These are phyloP conservation scores for Gentiana macrophylla DNA, from an alignment of 257 asterid species.

Conservation along the genomic window DNA sequence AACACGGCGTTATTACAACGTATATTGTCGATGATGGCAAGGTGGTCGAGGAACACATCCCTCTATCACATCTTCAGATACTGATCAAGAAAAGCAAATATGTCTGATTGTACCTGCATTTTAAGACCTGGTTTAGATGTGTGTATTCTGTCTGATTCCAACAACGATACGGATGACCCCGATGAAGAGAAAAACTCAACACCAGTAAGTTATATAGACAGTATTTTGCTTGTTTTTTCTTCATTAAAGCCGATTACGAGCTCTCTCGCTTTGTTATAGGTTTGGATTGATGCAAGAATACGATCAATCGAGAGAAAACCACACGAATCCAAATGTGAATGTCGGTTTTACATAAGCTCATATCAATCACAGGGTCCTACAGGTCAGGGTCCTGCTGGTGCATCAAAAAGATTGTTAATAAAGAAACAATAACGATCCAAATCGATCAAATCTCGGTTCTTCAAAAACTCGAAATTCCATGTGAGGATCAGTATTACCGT, in stretches of 20 bases:
- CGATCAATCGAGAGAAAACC: conserved; percentile 80
- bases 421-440: conserved; percentile 32
- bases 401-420: conserved; percentile 37
- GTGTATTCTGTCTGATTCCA: conserved; percentile 33
- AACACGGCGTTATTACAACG: conserved; percentile 36
- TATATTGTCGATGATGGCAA: conserved; percentile 32
- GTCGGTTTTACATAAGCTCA: conserved; percentile 60
- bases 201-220: conserved; percentile 35
- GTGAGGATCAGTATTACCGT: conserved; percentile 50
- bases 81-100: conserved; percentile 67
- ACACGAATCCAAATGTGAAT: conserved; percentile 46
- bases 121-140: conserved; percentile 79
- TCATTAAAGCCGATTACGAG: not conserved
- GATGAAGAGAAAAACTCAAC: conserved; percentile 23
- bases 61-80: conserved; percentile 54
- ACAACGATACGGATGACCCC: conserved; percentile 24
- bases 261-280: conserved; percentile 29
- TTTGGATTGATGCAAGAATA: conserved; percentile 72
- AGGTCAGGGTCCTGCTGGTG: conserved; percentile 43
- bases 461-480: conserved; percentile 63
- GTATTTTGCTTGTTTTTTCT: not conserved
- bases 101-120: conserved; percentile 61
- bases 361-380: conserved; percentile 61
- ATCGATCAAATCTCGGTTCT: conserved; percentile 50
- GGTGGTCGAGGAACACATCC: conserved; percentile 44